Conservation (phyloP, 805 yeast genomes). For the Isabelozyma rhagii region DNA sequence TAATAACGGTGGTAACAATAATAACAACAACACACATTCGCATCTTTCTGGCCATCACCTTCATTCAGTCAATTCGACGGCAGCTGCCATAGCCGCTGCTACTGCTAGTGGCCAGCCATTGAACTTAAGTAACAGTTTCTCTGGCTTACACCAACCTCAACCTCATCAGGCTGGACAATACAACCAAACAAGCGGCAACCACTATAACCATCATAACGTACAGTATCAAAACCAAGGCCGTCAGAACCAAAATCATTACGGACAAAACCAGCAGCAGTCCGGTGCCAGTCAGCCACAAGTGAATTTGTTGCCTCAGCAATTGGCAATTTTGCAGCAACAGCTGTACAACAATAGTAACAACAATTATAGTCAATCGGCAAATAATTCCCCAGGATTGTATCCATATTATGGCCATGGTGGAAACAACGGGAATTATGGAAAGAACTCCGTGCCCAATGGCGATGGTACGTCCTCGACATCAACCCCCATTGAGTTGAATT, state of each 20-base stretch:
- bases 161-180: conserved; percentile 17
- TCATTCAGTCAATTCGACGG: conserved; percentile 39
- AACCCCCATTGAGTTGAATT: conserved; percentile 1
- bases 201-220: conserved; percentile 10
- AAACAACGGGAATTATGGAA: not conserved
- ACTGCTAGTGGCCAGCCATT: conserved; percentile 47
- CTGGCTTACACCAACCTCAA: conserved; percentile 34
- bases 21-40: conserved; percentile 5
- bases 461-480: conserved; percentile 1
- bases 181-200: not conserved
- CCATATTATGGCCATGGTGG: conserved; percentile 7
- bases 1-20: conserved; percentile 1
- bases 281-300: conserved; percentile 3
- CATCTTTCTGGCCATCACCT: conserved; percentile 8
- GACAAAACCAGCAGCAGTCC: conserved; percentile 11
- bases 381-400: conserved; percentile 23
- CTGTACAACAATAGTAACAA: conserved; percentile 11
- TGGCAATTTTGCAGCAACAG: conserved; percentile 17
- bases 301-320: conserved; percentile 17
- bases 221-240: conserved; percentile 2
- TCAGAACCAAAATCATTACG: conserved; percentile 2
- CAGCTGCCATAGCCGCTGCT: conserved; percentile 47
- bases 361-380: conserved; percentile 14
- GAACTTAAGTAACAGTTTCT: conserved; percentile 29
- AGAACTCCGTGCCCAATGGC: not conserved